Percentiles rank a stretch among this genome's conserved stretches.
These are phyloP conservation scores for Ceratobasidium sp. DNA, from an alignment of 1,284 basidiomycete genomes.

Conservation along the genomic window DNA sequence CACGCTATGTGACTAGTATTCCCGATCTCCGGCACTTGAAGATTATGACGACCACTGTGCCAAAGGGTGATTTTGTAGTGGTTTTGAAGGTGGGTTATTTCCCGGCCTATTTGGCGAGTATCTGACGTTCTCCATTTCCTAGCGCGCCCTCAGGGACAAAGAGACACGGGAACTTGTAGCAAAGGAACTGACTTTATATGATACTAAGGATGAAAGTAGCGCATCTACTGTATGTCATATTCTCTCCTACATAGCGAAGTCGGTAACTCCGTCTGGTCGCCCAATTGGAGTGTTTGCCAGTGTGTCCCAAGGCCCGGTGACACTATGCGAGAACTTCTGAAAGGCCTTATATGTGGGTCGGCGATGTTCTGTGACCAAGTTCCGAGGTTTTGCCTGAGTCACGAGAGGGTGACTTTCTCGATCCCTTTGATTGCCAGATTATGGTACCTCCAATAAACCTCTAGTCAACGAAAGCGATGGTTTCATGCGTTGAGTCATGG, in stretches of 20 bases:
- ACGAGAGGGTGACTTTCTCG: constrained; percentile 9
- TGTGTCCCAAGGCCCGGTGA: neutral
- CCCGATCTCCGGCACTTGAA: neutral
- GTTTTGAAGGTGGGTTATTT: neutral
- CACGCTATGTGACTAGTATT: neutral
- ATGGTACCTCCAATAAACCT: constrained; percentile 1
- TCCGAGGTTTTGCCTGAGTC: constrained; percentile 38
- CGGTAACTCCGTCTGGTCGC: neutral
- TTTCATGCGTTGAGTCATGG: neutral
- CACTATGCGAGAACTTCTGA: neutral
- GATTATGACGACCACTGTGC: neutral
- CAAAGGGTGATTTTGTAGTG: neutral
- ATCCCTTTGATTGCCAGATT: neutral
- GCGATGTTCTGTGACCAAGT: neutral
- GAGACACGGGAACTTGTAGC: constrained; percentile 19
- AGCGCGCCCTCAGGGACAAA: constrained; percentile 8
- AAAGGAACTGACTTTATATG: constrained; percentile 5
- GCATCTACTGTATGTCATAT: neutral
- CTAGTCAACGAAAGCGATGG: neutral
- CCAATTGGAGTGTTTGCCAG: constrained; percentile 36
- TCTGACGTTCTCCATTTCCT: neutral
- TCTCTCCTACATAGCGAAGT: neutral
- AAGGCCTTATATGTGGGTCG: neutral
- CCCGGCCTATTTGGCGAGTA: neutral
- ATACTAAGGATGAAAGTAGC: neutral